Evolutionary conservation across 2,329 filamentous ascomycete species (phyloP).

Genomic region (Madurella mycetomatis): DNA sequence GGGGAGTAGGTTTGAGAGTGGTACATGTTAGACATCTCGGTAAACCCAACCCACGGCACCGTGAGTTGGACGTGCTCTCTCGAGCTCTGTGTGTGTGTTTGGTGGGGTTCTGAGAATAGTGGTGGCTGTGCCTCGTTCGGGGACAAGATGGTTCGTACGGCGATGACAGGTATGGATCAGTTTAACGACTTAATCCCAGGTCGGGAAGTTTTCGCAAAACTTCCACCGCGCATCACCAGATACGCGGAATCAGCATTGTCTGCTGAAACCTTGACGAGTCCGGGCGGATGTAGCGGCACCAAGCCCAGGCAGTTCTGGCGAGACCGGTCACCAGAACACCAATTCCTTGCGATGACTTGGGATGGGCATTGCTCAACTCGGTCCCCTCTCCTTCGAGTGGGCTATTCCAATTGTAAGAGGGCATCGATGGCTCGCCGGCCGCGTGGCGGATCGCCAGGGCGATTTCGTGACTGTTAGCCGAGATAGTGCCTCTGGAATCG

Average conservation of each 20-base stretch:
- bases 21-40: constrained; percentile 1
- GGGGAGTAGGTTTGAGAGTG: neutral
- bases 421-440: too few species aligned
- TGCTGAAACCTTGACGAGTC: neutral
- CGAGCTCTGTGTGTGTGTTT: neutral
- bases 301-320: too few species aligned
- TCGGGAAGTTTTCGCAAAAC: constrained; percentile 7
- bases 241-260: neutral
- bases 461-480: too few species aligned
- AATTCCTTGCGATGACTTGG: too few species aligned
- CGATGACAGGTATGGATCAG: constrained; percentile 9
- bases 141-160: constrained; percentile 4
- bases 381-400: too few species aligned
- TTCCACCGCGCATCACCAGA: neutral
- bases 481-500: too few species aligned
- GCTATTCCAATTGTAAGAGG: too few species aligned
- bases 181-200: constrained; percentile 21
- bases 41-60: constrained; percentile 2
- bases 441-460: too few species aligned
- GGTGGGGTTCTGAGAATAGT: neutral
- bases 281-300: too few species aligned
- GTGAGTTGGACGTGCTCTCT: constrained; percentile 9
- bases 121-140: neutral
- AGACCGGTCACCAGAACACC: too few species aligned
- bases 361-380: too few species aligned